These are phyloP conservation scores for Maudiozyma bulderi DNA, from an alignment of 805 yeast genomes.

Conservation along the genomic window DNA sequence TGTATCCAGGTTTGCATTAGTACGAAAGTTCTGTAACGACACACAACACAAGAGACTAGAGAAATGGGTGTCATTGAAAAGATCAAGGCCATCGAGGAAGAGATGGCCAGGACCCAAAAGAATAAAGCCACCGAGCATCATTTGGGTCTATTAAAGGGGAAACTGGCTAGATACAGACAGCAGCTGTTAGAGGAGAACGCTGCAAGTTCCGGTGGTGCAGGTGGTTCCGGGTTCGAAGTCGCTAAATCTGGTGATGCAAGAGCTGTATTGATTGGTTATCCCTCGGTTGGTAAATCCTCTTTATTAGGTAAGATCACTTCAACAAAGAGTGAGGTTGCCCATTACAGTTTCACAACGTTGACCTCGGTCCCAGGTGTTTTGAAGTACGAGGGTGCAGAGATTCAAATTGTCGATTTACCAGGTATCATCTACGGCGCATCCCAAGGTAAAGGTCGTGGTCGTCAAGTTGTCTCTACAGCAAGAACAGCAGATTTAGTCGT, in stretches of 20 bases:
- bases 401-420: slow-evolving; percentile 94
- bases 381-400: slow-evolving; percentile 92
- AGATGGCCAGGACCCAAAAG: slow-evolving; percentile 89
- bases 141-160: slow-evolving; percentile 87
- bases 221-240: slow-evolving; percentile 89
- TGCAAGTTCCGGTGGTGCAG: slow-evolving; percentile 45
- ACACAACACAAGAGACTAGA: too few relatives aligned
- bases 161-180: slow-evolving; percentile 83
- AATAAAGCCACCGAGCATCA: slow-evolving; percentile 98
- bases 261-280: slow-evolving; percentile 90
- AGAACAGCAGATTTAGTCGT: slow-evolving; percentile 86
- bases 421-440: slow-evolving; percentile 96
- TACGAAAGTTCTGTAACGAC: too few relatives aligned
- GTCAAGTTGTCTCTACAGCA: slow-evolving; percentile 94
- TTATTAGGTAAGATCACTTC: slow-evolving; percentile 81
- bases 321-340: slow-evolving; percentile 91
- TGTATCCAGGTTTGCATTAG: too few relatives aligned
- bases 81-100: slow-evolving; percentile 83
- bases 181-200: slow-evolving; percentile 87
- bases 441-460: slow-evolving; percentile 95
- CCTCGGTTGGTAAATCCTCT: slow-evolving; percentile 95
- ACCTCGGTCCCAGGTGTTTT: slow-evolving; percentile 95
- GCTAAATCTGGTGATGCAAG: slow-evolving; percentile 94
- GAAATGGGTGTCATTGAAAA: slow-evolving; percentile 45
- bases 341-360: slow-evolving; percentile 88